Evolutionary conservation across 75 land plant species (phyloP).

Genomic region (Cupressus sempervirens): DNA sequence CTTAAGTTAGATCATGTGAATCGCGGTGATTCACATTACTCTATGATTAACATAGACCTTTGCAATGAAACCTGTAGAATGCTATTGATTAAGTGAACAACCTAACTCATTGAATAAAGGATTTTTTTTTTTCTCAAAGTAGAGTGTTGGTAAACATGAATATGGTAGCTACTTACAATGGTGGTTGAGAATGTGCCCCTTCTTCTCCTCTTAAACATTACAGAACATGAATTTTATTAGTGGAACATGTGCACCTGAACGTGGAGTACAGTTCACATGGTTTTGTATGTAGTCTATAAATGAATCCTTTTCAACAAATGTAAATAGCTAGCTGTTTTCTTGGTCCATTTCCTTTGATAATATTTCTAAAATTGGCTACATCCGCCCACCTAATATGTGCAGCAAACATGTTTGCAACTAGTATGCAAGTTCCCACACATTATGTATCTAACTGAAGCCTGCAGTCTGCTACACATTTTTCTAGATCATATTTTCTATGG

Average conservation of each 20-base stretch:
- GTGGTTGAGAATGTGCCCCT: slow-evolving; percentile 10
- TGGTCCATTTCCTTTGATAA: slow-evolving; percentile 16
- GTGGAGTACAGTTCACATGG: not conserved
- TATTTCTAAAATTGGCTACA: slow-evolving; percentile 9
- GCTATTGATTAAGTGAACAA: not conserved
- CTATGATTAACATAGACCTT: not conserved
- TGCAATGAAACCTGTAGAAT: not conserved
- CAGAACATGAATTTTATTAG: slow-evolving; percentile 4
- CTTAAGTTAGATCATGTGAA: too few species aligned
- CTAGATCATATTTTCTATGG: slow-evolving; percentile 12
- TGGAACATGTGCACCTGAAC: slow-evolving; percentile 15
- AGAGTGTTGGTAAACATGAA: slow-evolving; percentile 15
- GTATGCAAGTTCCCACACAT: slow-evolving; percentile 9
- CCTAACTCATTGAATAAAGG: too few species aligned
- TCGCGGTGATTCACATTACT: too few species aligned
- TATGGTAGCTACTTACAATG: slow-evolving; percentile 26
- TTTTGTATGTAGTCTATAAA: slow-evolving; percentile 11
- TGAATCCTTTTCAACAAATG: slow-evolving; percentile 7
- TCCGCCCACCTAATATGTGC: slow-evolving; percentile 22
- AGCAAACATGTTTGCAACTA: slow-evolving; percentile 17
- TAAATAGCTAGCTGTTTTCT: slow-evolving; percentile 6
- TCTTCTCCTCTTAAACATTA: slow-evolving; percentile 15
- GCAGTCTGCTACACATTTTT: slow-evolving; percentile 12
- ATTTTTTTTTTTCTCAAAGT: not conserved
- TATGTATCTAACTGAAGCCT: slow-evolving; percentile 11